These are phyloP conservation scores for Fusarium sublunatum DNA, from an alignment of 2,329 filamentous ascomycete species.

Conservation along the genomic window DNA sequence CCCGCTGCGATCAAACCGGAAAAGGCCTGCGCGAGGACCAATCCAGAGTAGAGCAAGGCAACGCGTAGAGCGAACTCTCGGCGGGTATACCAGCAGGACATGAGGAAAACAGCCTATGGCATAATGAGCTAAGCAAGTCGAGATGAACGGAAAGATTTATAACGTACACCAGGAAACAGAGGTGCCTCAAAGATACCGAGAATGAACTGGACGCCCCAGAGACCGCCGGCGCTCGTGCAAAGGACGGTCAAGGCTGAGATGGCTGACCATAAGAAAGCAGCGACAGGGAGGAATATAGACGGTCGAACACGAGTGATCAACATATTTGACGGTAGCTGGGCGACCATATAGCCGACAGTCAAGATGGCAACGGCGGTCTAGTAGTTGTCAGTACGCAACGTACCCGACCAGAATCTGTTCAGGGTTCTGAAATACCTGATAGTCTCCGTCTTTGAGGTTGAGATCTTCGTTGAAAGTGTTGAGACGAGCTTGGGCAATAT, in stretches of 20 bases:
- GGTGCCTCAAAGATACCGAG: conserved; percentile 34
- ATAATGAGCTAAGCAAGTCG: accelerated
- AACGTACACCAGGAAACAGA: conserved; percentile 34
- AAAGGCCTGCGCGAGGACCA: conserved; percentile 73
- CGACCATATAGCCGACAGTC: conserved; percentile 36
- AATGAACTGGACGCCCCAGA: conserved; percentile 32
- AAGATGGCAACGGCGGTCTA: conserved; percentile 34
- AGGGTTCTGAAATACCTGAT: neutral
- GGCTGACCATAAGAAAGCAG: conserved; percentile 30
- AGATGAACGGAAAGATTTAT: neutral
- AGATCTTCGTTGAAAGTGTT: conserved; percentile 35
- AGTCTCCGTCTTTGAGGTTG: conserved; percentile 35
- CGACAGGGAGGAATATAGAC: conserved; percentile 18
- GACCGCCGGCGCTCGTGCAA: conserved; percentile 25
- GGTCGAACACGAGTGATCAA: conserved; percentile 33
- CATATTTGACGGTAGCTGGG: conserved; percentile 36
- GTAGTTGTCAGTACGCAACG: neutral
- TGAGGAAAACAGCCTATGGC: conserved; percentile 30
- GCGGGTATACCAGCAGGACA: conserved; percentile 72
- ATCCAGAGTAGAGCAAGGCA: conserved; percentile 67
- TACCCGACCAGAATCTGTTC: neutral
- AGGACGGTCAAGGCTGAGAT: conserved; percentile 29
- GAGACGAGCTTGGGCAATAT: conserved; percentile 35
- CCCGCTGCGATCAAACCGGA: conserved; percentile 70
- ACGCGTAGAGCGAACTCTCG: conserved; percentile 71